Evolutionary conservation across 352 stramenopile genomes (phyloP).

Genomic region (Thalassiosira hispida): DNA sequence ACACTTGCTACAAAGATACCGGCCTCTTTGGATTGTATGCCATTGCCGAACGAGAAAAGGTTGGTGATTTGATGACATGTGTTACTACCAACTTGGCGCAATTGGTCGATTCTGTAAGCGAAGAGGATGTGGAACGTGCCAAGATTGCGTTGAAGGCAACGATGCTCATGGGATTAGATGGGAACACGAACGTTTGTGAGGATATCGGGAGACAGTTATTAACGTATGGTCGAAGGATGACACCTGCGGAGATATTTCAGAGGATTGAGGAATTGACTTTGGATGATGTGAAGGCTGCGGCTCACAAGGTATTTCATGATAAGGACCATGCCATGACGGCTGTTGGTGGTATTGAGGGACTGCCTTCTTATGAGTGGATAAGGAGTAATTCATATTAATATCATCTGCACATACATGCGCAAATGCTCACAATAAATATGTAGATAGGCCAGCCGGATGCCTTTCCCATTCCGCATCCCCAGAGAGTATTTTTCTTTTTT

Average conservation of each 20-base stretch:
- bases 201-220: constrained; percentile 99
- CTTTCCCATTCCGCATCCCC: no score
- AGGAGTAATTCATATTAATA: constrained; percentile 97
- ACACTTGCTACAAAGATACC: constrained; percentile 99
- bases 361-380: constrained; percentile 99
- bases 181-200: constrained; percentile 97
- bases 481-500: no score
- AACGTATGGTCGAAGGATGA: constrained; percentile 95
- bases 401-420: no score
- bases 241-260: constrained; percentile 97
- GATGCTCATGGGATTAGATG: constrained; percentile 99
- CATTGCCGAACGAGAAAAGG: constrained; percentile 90
- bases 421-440: no score
- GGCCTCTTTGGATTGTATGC: constrained; percentile 99
- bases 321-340: constrained; percentile 98
- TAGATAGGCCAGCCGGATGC: no score
- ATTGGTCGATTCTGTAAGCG: constrained; percentile 94
- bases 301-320: constrained; percentile 93
- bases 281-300: constrained; percentile 91
- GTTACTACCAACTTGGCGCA: constrained; percentile 95
- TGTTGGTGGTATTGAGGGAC: constrained; percentile 96
- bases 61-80: constrained; percentile 95
- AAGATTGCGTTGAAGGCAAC: constrained; percentile 99
- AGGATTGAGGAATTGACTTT: constrained; percentile 98
- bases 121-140: constrained; percentile 94